Evolutionary conservation across 1,284 basidiomycete species (phyloP), one percentile per base, ranked within the genome.

Genomic region (Grifola frondosa): DNA sequence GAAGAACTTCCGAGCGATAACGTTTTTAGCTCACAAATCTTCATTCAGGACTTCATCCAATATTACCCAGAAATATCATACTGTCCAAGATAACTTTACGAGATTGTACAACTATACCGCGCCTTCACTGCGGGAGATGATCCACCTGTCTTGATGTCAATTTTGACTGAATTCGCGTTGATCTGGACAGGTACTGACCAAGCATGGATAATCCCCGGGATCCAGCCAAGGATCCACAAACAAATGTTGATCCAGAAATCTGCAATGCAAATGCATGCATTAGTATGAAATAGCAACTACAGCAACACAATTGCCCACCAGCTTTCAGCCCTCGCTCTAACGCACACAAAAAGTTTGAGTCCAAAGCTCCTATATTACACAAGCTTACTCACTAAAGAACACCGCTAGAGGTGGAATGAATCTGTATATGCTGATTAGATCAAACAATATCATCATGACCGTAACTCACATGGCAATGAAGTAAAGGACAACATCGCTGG

Each of bases 231-330:
- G 38, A 81, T 66, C 53, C 66, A 73, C 9, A 82, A 61, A 5
- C 67, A 59, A 49, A 81, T 67, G 54, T 80, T 81, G 46, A 81
- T 79, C 63, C 70, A 74, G 44, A 81, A 69, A 44, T 80, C 79
- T 76, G 25, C 20, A 36, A 16, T 10, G 6, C 38, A 16, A 1
- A 20, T 10, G n/a, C 26, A 16, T 24, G n/a, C 22, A n/a, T 22
- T 25, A 19, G 6, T 1, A 21, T 9, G 21, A 15, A n/a, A 23
- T 4, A 13, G 11, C 12, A 12, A 4, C 16, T 13, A 20, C 22
- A 3, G 37, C 30, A 29, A n/a, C 13, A 0, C 5, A 32, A 42
- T 21, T n/a, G n/a, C n/a, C n/a, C 6, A 73, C 73, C 71, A 46
- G 65, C 69, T 32, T 51, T 52, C 21, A 68, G 58, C 30, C 70